Evolutionary conservation across 2,329 filamentous ascomycete genomes (phyloP).

Genomic region (Fusarium sulawesiense): DNA sequence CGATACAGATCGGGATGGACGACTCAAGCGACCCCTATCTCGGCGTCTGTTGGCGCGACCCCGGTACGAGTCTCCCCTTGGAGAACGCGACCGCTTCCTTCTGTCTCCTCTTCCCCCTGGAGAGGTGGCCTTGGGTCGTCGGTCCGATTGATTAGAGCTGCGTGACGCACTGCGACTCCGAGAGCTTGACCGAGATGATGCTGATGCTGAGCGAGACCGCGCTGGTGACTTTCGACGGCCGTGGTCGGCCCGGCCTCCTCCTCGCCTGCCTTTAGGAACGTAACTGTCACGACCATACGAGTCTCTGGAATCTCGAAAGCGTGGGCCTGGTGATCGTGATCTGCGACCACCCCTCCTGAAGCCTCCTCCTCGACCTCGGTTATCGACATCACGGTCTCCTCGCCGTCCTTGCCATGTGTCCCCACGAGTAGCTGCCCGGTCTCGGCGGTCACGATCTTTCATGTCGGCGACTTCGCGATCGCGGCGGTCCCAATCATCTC

Average conservation of each 20-base stretch:
- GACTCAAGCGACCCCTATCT: slow-evolving; percentile 40
- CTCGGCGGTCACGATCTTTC: slow-evolving; percentile 72
- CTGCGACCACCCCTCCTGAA: slow-evolving; percentile 59
- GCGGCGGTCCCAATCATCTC: slow-evolving; percentile 76
- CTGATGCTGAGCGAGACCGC: slow-evolving; percentile 52
- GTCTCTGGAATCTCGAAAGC: slow-evolving; percentile 57
- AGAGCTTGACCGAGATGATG: slow-evolving; percentile 50
- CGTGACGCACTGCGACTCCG: slow-evolving; percentile 49
- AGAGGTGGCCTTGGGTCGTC: slow-evolving; percentile 50
- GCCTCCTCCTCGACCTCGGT: slow-evolving; percentile 55
- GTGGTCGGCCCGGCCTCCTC: slow-evolving; percentile 55
- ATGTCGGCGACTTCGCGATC: slow-evolving; percentile 77
- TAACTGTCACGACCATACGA: slow-evolving; percentile 64
- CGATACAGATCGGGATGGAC: slow-evolving; percentile 52
- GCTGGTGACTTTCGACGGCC: slow-evolving; percentile 47
- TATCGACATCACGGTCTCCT: slow-evolving; percentile 62
- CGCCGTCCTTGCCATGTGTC: slow-evolving; percentile 67
- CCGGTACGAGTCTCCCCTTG: slow-evolving; percentile 46
- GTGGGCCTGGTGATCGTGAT: slow-evolving; percentile 61
- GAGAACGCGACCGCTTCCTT: slow-evolving; percentile 57
- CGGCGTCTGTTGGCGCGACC: slow-evolving; percentile 39
- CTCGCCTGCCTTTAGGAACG: slow-evolving; percentile 61
- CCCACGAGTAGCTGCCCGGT: slow-evolving; percentile 62
- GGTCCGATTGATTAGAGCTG: slow-evolving; percentile 49
- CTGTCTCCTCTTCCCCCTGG: slow-evolving; percentile 49